Conservation (phyloP, 306 rosid species). For the Trichosanthes cucumerina region DNA sequence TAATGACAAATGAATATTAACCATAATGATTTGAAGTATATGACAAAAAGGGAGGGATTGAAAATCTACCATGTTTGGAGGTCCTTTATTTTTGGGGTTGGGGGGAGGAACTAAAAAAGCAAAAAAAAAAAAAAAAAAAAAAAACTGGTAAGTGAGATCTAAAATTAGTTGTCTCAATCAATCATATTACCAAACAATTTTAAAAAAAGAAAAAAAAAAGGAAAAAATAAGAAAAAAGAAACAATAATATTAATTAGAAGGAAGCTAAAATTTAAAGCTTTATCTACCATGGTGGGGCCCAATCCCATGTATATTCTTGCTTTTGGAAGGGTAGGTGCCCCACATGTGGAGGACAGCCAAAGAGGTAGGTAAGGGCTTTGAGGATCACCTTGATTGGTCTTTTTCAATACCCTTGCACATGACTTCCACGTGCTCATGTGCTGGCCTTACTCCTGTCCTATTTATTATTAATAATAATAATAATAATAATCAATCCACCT, state of each 20-base stretch:
- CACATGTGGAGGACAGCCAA: conserved; percentile 35
- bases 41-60: not conserved
- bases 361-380: conserved; percentile 50
- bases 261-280: conserved; percentile 9
- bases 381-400: conserved; percentile 24
- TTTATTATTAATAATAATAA: too few species aligned
- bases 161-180: conserved; percentile 6
- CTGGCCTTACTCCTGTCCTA: conserved; percentile 26
- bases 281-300: conserved; percentile 25
- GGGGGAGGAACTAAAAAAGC: not conserved
- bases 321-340: conserved; percentile 17
- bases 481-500: conserved; percentile 16
- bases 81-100: not conserved
- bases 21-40: not conserved
- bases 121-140: not conserved
- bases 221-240: not conserved
- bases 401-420: conserved; percentile 51
- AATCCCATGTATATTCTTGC: conserved; percentile 2
- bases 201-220: too few species aligned
- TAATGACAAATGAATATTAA: not conserved
- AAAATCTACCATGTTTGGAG: not conserved
- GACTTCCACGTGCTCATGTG: conserved; percentile 45
- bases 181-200: not conserved
- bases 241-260: not conserved
- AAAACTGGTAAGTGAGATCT: not conserved